These are phyloP conservation scores for Epichloe baconii DNA, from an alignment of 2,329 filamentous ascomycete genomes.

Conservation along the genomic window DNA sequence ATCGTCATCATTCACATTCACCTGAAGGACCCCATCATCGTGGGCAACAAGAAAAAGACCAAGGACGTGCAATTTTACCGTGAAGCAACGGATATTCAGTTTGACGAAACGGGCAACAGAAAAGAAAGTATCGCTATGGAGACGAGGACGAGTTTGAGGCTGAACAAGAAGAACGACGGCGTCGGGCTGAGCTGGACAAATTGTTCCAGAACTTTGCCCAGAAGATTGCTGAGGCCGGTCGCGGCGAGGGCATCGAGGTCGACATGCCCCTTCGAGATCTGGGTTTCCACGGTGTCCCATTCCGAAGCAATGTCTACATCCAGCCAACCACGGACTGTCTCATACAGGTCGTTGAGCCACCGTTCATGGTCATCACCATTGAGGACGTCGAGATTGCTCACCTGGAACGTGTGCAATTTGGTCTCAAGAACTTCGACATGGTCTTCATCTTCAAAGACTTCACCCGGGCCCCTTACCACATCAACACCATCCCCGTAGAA, in stretches of 20 bases:
- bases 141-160: conserved; percentile 98
- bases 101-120: conserved; percentile 95
- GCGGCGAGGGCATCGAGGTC: conserved; percentile 69
- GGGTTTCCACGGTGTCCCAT: conserved; percentile 91
- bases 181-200: conserved; percentile 82
- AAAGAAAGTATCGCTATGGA: conserved; percentile 92
- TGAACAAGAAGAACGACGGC: conserved; percentile 89
- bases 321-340: conserved; percentile 95
- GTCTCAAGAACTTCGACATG: conserved; percentile 96
- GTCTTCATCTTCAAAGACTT: conserved; percentile 99
- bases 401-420: conserved; percentile 90
- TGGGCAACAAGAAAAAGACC: conserved; percentile 95
- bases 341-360: conserved; percentile 91
- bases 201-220: conserved; percentile 94
- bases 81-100: conserved; percentile 95
- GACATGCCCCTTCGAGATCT: conserved; percentile 96
- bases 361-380: conserved; percentile 89
- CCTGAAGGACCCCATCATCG: conserved; percentile 93
- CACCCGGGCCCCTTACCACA: conserved; percentile 73
- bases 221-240: conserved; percentile 92
- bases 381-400: conserved; percentile 95
- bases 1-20: conserved; percentile 98
- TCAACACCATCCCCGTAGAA: conserved; percentile 97
- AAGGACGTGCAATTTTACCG: conserved; percentile 98
- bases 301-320: conserved; percentile 88